A percentile compares a stretch with the other conserved stretches of the same genome.
Evolutionary conservation across 305 asterid species (phyloP).

Genomic region (Fraxinus ornus): DNA sequence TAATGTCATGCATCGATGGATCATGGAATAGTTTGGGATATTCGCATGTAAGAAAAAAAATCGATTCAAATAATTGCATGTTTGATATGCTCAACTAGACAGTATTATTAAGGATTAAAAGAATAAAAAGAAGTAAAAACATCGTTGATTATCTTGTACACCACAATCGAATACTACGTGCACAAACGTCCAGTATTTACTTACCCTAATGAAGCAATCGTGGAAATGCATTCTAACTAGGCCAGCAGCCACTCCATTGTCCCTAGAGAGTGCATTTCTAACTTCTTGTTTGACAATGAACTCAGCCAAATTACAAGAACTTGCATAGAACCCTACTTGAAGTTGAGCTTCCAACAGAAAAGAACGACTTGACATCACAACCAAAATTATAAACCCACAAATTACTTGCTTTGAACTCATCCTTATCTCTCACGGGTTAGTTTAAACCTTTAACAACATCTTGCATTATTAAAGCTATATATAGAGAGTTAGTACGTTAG

Average conservation of each 20-base stretch:
- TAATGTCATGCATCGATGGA: background rate
- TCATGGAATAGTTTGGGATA: background rate
- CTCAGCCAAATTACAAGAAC: conserved; percentile 35
- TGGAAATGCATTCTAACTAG: conserved; percentile 54
- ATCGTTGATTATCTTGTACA: background rate
- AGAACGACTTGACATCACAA: conserved; percentile 4
- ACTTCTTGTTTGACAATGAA: conserved; percentile 38
- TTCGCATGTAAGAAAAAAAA: too few relatives aligned
- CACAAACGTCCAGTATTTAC: background rate
- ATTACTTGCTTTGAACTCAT: conserved; percentile 21
- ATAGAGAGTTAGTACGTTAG: background rate
- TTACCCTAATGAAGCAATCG: conserved; percentile 46
- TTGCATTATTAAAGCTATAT: background rate
- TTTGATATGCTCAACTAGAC: background rate
- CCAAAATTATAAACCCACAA: background rate
- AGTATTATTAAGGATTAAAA: too few relatives aligned
- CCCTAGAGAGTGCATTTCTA: conserved; percentile 22
- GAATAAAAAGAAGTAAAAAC: background rate
- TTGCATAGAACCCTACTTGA: conserved; percentile 35
- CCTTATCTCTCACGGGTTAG: background rate
- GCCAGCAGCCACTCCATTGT: conserved; percentile 42
- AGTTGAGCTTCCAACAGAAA: conserved; percentile 36
- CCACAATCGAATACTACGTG: background rate
- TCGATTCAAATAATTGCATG: too few relatives aligned
- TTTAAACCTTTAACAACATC: background rate